Base-by-base conservation (phyloP, 768 basidiomycete species). In the Serendipita sp. region DNA sequence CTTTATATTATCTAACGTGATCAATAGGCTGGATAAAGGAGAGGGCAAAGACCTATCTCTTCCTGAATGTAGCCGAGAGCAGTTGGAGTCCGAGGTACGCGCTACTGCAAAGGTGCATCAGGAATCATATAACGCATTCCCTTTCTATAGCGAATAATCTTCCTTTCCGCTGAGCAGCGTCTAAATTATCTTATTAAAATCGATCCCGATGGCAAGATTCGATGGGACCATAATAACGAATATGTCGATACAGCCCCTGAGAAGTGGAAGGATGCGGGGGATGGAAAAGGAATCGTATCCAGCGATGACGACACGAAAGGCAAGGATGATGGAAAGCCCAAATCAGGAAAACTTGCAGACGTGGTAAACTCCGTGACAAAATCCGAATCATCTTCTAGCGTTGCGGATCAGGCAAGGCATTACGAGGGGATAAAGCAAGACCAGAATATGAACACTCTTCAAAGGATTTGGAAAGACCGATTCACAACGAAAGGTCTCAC, bases 171-270 rank as follows among this genome's bases (percentile, higher is more conserved):
- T 2, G 82, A 85, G 68, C 83, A 85, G 72, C 74, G 81, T 10
- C 72, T 84, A 28, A 86, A 86, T 69, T 87, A 87, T 68, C 76
- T 86, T 2, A 80, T 83, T 63, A 78, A 77, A 46, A 78, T 86
- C 47, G 80, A 81, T 67, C 5, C 5, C 1, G 67, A 79, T 18
- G 85, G 85, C 1, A 79, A 75, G 64, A 75, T 84, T 7, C 75
- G 77, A 3, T 85, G 83, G 83, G 82, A 79, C 2, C 78, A 78
- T 60, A 85, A 80, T 68, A 74, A 80, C 45, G 77, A 81, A 66
- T 73, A 79, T 2, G 80, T 86, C 7, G 85, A 86, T 70, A 86
- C 84, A 0, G 77, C 81, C 2, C 76, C 82, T 2, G 81, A 80
- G 0, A 75, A 75, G 38, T 86, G 84, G 84, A 83, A 81, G 70